phyloP scores from a whole-genome alignment of 2,329 filamentous ascomycete genomes.

The Beauveria asiatica region DNA sequence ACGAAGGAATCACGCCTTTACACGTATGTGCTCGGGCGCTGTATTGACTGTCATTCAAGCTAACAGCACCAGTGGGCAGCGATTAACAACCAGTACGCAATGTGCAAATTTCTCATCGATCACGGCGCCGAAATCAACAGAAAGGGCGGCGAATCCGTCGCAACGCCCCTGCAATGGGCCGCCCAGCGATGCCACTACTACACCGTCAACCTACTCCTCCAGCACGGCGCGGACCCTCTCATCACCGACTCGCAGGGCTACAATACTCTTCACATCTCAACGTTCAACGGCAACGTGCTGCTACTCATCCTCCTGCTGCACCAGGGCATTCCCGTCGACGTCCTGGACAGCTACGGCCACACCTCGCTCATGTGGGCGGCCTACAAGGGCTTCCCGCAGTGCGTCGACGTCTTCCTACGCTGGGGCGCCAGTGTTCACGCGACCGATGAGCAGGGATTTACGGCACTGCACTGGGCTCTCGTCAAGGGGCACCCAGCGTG shows the following conservation, averaged over 20 bases:
- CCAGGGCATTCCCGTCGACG: constrained; percentile 90
- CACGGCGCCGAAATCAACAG: constrained; percentile 83
- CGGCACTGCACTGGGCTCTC: constrained; percentile 89
- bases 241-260: constrained; percentile 92
- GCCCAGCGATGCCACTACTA: constrained; percentile 96
- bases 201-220: constrained; percentile 83
- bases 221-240: constrained; percentile 85
- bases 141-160: constrained; percentile 90
- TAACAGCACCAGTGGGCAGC: constrained; percentile 70
- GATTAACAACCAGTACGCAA: constrained; percentile 96
- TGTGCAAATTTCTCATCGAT: constrained; percentile 90
- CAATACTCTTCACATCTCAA: constrained; percentile 94
- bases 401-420: constrained; percentile 82
- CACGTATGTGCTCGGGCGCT: constrained; percentile 54
- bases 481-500: constrained; percentile 87
- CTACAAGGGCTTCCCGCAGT: constrained; percentile 91
- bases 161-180: constrained; percentile 93
- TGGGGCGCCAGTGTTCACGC: constrained; percentile 95
- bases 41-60: background rate
- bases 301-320: constrained; percentile 84
- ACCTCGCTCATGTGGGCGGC: constrained; percentile 98
- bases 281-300: constrained; percentile 92
- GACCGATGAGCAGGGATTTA: constrained; percentile 85
- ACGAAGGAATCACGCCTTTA: constrained; percentile 89
- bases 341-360: constrained; percentile 81